A percentile compares a stretch with the other conserved stretches of the same genome.
These are phyloP conservation scores for Apium graveolens DNA, from an alignment of 129 eudicot genomes.

Conservation along the genomic window DNA sequence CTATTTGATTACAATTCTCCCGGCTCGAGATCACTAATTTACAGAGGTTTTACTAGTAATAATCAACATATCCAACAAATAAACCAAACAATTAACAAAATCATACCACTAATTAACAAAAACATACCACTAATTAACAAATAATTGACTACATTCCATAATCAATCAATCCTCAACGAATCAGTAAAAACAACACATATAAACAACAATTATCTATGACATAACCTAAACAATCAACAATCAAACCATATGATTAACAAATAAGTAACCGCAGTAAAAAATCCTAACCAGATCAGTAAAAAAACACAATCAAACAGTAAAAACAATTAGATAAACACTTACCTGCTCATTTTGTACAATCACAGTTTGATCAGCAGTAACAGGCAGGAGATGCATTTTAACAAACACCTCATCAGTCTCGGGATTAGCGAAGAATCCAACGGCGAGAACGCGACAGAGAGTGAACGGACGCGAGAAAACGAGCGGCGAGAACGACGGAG, in stretches of 20 bases:
- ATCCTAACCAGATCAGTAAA: neutral
- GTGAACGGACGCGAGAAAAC: conserved; percentile 22
- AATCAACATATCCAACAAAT: neutral
- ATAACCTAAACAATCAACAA: neutral
- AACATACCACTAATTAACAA: neutral
- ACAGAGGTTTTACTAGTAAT: neutral
- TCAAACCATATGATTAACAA: neutral
- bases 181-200: neutral
- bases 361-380: neutral
- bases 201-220: neutral
- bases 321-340: neutral
- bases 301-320: neutral
- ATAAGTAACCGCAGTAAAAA: neutral
- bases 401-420: conserved; percentile 56
- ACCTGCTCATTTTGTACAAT: neutral
- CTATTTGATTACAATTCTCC: too few relatives aligned
- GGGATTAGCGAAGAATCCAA: conserved; percentile 33
- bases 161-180: neutral
- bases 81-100: neutral
- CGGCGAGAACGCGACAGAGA: conserved; percentile 36
- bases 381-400: conserved; percentile 33
- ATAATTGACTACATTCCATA: neutral
- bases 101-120: too few relatives aligned
- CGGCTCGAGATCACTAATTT: neutral
- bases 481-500: conserved; percentile 15